Evolutionary conservation across 495 filamentous ascomycete species (phyloP).

Genomic region (Penicillium verhagenii): DNA sequence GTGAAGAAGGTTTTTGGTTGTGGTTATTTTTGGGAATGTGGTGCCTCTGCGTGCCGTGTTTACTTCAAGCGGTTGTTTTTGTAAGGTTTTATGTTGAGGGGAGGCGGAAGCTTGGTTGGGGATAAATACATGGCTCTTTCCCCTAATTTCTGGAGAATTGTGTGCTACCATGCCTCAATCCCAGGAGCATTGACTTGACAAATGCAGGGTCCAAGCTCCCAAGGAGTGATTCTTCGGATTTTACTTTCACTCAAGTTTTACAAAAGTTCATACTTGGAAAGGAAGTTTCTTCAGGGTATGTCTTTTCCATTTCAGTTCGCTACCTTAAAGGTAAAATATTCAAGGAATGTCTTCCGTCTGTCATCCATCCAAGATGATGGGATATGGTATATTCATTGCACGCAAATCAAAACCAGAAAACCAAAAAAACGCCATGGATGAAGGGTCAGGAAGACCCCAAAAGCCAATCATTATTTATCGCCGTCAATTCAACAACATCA

Average conservation of each 20-base stretch:
- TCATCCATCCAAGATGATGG: conserved; percentile 6
- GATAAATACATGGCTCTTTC: neutral
- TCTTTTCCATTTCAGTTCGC: neutral
- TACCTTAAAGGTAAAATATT: neutral
- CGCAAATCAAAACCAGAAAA: neutral
- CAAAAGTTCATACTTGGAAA: too few species aligned
- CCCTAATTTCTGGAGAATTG: too few species aligned
- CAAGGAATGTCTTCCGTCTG: conserved; percentile 1
- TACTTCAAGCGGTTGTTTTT: neutral
- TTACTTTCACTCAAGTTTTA: too few species aligned
- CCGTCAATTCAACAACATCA: neutral
- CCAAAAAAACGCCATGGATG: conserved; percentile 1
- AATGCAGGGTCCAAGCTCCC: too few species aligned
- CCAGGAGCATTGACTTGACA: too few species aligned
- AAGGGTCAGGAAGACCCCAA: neutral
- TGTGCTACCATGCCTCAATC: too few species aligned
- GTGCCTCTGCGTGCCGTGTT: neutral
- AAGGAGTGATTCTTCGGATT: too few species aligned
- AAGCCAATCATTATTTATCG: neutral
- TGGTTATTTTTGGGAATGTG: conserved; percentile 1
- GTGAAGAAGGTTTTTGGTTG: neutral
- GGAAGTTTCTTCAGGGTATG: neutral
- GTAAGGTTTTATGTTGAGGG: neutral
- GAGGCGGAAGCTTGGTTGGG: neutral
- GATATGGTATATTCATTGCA: conserved; percentile 11